A percentile compares a stretch with the other conserved stretches of the same genome.
Evolutionary conservation across 768 basidiomycete species (phyloP).

Genomic region (Tylopilus vinaceipallidus): DNA sequence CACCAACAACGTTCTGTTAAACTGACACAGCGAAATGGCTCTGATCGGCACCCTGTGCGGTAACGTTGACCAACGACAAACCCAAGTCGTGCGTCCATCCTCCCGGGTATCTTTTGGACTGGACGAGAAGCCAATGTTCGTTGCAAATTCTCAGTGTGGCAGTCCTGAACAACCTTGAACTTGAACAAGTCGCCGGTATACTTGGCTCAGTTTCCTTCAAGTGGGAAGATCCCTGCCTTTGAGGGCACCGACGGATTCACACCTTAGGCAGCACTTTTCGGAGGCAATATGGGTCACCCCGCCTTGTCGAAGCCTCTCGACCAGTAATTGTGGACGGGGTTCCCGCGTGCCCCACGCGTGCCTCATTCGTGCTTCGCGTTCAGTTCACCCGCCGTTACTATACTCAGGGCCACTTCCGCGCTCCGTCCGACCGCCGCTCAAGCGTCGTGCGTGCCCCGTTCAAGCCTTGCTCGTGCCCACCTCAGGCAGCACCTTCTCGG

Average conservation of each 20-base stretch:
- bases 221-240: constrained; percentile 24
- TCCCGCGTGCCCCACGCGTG: too few relatives aligned
- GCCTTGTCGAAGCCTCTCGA: too few relatives aligned
- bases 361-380: too few relatives aligned
- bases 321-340: too few relatives aligned
- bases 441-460: too few relatives aligned
- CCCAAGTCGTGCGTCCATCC: constrained; percentile 21
- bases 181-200: constrained; percentile 14
- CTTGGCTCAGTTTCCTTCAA: constrained; percentile 15
- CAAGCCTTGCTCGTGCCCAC: too few relatives aligned
- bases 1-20: not conserved
- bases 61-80: constrained; percentile 16
- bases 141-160: constrained; percentile 21
- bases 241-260: constrained; percentile 20
- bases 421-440: too few relatives aligned
- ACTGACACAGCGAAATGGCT: constrained; percentile 12
- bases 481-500: too few relatives aligned
- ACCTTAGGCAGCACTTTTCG: too few relatives aligned
- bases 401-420: too few relatives aligned
- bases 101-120: not conserved
- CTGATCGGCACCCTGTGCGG: constrained; percentile 21
- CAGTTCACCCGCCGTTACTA: too few relatives aligned
- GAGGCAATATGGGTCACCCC: too few relatives aligned
- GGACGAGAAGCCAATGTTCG: not conserved
- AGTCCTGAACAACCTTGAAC: constrained; percentile 14